Base-by-base conservation (phyloP, 2,329 filamentous ascomycete species). In the Bipolaris zeicola region DNA sequence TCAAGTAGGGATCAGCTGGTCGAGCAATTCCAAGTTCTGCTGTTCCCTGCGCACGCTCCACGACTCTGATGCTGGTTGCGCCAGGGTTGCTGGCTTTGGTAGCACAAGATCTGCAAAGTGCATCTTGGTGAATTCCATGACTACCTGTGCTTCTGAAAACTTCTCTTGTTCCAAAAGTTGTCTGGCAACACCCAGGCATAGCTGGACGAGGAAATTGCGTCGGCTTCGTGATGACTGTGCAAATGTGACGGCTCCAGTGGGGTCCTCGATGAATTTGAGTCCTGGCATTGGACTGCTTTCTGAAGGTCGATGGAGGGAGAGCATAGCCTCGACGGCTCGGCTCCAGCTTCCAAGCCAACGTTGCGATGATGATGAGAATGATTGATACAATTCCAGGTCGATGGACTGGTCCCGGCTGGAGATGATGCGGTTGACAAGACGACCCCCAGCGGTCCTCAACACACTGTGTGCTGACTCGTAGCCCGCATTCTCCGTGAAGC, bases 91-190 rank as follows among this genome's bases (percentile, higher is more conserved):
- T 8, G 50, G 50, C 26, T 60, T 64, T 1, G 64, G 52, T 13
- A 71, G 47, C 20, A 72, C 68, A n/a, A 74, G 31, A 6, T 75
- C 71, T 1, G 70, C 58, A 38, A 74, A 75, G 45, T 73, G 64
- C 11, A 67, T 52, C 50, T 70, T 68, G 5, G 66, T 60, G 31
- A 74, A 73, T 1, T 68, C 52, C 63, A 76, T 68, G 3, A 64
- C 68, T 5, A 59, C 41, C 36, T 71, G 70, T 11, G 72, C 72
- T 38, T 74, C 71, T 3, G 52, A 48, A 33, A 65, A 69, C 16
- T 60, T 63, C 42, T 73, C 61, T 33, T 72, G 63, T n/a, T 68
- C 65, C 10, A 76, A 51, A 18, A 69, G 53, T 39, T 70, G 65
- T 8, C 64, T 69, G 18, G 73, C 72, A 20, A 69, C 64, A 13